Evolutionary conservation across 2,329 filamentous ascomycete genomes (phyloP), one percentile per base, ranked within the genome.

Genomic region (Nannizziopsis barbatae): DNA sequence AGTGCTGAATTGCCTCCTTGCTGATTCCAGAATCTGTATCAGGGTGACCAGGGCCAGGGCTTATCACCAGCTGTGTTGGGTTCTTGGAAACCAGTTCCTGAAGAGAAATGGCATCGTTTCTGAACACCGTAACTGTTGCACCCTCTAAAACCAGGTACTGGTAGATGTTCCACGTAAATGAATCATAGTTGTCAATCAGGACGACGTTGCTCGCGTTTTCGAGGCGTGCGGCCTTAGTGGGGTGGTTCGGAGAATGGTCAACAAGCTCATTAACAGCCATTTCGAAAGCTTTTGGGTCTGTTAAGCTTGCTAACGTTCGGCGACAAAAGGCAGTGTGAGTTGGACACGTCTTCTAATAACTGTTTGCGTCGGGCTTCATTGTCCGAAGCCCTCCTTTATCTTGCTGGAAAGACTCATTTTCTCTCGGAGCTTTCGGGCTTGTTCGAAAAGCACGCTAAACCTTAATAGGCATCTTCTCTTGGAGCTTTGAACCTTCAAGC

Each of bases 81-180:
- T 87, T 84, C 66, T 84, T 82, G 10, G 80, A 76, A 53, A 92
- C 80, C 54, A 98, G 73, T 57, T 95, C 83, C 9, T 94, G 81
- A 4, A 98, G 68, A 0, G 83, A 83, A 57, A 96, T 81, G 65
- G 95, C 81, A 68, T 98, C 90, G 63, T 98, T 98, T 58, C 92
- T 80, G 68, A 81, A 85, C 15, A 98, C 92, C 3, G 83, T 86
- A 44, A 95, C 92, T 1, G 74, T 84, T 22, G 93, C 92, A 30
- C 92, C 92, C 65, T 96, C 92, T n/a, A 98, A 80, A 5, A 90
- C 84, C 1, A 98, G 80, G 62, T 98, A 98, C 67, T 98, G 93
- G 67, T 96, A 98, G 51, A 98, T 87, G 63, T 98, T 98, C 87
- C 89, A 98, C 51, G 90, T 95, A 67, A 98, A 98, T 2, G 92